phyloP scores from a whole-genome alignment of 176 grass and related monocot genomes.

The Carex pumila region DNA sequence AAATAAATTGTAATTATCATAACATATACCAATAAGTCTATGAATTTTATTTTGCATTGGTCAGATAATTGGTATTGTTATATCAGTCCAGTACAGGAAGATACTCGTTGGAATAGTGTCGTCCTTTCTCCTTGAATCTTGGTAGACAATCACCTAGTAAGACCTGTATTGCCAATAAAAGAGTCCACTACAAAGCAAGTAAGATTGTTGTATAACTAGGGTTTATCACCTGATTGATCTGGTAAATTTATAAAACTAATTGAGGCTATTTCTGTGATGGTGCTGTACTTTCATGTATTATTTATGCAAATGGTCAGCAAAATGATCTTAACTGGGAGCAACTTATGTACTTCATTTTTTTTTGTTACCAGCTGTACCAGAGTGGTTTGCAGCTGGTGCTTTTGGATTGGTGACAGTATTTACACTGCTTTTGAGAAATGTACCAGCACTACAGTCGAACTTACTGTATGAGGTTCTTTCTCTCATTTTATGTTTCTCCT shows the following conservation, averaged over 20 bases:
- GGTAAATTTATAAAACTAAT: neutral
- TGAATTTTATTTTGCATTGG: neutral
- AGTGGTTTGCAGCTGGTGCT: slow-evolving; percentile 84
- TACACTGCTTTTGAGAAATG: slow-evolving; percentile 89
- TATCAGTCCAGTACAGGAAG: neutral
- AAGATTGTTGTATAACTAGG: neutral
- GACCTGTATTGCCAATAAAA: neutral
- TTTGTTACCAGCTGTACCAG: slow-evolving; percentile 55
- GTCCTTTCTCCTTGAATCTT: neutral
- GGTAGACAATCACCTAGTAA: neutral
- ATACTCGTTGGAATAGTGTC: neutral
- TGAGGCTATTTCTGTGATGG: neutral
- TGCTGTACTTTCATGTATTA: neutral
- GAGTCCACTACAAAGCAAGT: neutral
- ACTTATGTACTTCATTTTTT: neutral
- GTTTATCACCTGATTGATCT: neutral
- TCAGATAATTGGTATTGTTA: neutral
- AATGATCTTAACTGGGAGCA: neutral
- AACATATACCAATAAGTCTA: neutral
- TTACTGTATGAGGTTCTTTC: slow-evolving; percentile 92
- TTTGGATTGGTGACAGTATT: slow-evolving; percentile 88
- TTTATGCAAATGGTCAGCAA: neutral
- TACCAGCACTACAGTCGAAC: slow-evolving; percentile 81
- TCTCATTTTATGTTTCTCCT: slow-evolving; percentile 28
- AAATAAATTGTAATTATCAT: no score